These are phyloP conservation scores for Metschnikowia picachoensis DNA, from an alignment of 805 yeast genomes.

Conservation along the genomic window DNA sequence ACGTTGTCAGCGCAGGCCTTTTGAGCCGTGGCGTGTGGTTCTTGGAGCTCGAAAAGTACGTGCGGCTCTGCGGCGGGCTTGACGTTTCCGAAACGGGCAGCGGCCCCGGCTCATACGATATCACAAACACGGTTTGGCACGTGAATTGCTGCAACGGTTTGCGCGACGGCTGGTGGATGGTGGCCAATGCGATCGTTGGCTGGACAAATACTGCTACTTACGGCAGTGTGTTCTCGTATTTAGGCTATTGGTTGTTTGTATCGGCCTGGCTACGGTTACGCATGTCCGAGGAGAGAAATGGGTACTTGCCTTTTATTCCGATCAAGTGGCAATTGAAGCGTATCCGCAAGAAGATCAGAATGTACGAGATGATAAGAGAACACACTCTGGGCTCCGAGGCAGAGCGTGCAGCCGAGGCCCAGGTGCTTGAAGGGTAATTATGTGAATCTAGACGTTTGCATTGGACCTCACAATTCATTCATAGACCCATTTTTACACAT, in stretches of 20 bases:
- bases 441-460: too few species aligned
- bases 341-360: slow-evolving; percentile 37
- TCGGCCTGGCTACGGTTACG: slow-evolving; percentile 28
- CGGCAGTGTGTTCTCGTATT: slow-evolving; percentile 38
- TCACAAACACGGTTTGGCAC: slow-evolving; percentile 40
- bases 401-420: slow-evolving; percentile 17
- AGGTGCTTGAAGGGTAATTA: slow-evolving; percentile 2
- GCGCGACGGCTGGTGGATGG: slow-evolving; percentile 46
- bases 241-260: slow-evolving; percentile 36
- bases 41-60: slow-evolving; percentile 38
- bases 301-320: slow-evolving; percentile 48
- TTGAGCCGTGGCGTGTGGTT: slow-evolving; percentile 44
- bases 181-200: slow-evolving; percentile 41
- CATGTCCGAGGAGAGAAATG: slow-evolving; percentile 36
- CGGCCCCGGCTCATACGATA: slow-evolving; percentile 45
- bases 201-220: slow-evolving; percentile 47
- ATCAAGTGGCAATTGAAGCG: slow-evolving; percentile 54
- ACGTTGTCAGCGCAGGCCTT: slow-evolving; percentile 43
- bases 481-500: too few species aligned
- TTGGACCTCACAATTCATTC: too few species aligned
- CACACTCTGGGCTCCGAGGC: slow-evolving; percentile 5
- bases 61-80: slow-evolving; percentile 36
- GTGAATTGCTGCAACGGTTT: slow-evolving; percentile 45
- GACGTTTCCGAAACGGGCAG: slow-evolving; percentile 44
- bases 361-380: slow-evolving; percentile 14